These are phyloP conservation scores for Diutina neorugosa DNA, from an alignment of 1,139 yeast genomes.

Conservation along the genomic window DNA sequence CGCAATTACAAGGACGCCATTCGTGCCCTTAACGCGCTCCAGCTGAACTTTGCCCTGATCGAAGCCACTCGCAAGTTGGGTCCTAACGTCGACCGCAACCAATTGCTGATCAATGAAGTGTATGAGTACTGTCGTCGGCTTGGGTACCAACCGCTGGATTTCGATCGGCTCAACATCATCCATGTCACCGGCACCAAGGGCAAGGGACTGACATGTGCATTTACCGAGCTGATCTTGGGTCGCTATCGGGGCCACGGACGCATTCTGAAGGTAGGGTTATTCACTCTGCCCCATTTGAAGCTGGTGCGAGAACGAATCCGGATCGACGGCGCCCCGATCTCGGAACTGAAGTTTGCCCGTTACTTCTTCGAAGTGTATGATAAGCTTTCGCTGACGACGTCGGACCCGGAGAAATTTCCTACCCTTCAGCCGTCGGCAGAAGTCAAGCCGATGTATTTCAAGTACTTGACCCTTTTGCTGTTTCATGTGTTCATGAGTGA, in stretches of 20 bases:
- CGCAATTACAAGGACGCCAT: constrained; percentile 57
- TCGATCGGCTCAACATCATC: constrained; percentile 63
- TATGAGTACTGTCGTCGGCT: constrained; percentile 80
- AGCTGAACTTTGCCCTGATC: constrained; percentile 82
- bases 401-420: constrained; percentile 52
- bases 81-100: constrained; percentile 35
- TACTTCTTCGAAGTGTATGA: constrained; percentile 96
- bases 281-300: constrained; percentile 91
- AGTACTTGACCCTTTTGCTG: constrained; percentile 77
- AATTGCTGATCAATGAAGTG: constrained; percentile 74
- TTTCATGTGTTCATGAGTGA: constrained; percentile 84
- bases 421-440: constrained; percentile 50
- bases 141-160: constrained; percentile 64
- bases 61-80: constrained; percentile 64
- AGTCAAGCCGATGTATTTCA: constrained; percentile 85
- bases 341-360: constrained; percentile 66
- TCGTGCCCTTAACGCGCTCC: constrained; percentile 71
- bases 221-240: constrained; percentile 65
- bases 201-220: constrained; percentile 96
- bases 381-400: constrained; percentile 44
- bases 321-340: constrained; percentile 77
- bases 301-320: constrained; percentile 87
- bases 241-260: constrained; percentile 34
- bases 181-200: constrained; percentile 98
- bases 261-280: constrained; percentile 64